phyloP scores from a whole-genome alignment of 768 basidiomycete genomes.

The Austroboletus eburneus region DNA sequence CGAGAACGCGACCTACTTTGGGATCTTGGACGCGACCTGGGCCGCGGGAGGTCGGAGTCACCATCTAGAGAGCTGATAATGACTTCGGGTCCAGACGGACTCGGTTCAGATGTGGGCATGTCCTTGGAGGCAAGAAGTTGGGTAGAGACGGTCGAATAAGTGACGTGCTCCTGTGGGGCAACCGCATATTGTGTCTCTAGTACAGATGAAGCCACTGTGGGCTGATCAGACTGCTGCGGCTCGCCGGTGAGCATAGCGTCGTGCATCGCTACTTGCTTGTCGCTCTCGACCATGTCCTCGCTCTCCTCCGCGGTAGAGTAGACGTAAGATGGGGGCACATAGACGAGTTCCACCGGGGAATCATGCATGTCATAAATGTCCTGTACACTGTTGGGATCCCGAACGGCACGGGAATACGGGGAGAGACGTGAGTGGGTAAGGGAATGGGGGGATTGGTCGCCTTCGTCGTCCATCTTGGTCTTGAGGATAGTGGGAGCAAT shows the following conservation, averaged over 20 bases:
- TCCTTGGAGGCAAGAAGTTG: conserved; percentile 15
- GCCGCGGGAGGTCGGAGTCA: conserved; percentile 29
- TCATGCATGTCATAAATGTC: conserved; percentile 30
- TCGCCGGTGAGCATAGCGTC: too few species aligned
- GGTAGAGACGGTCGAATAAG: conserved; percentile 14
- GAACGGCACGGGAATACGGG: conserved; percentile 2
- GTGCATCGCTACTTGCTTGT: conserved; percentile 14
- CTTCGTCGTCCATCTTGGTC: conserved; percentile 56
- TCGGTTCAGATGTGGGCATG: conserved; percentile 6
- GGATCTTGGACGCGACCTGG: conserved; percentile 30
- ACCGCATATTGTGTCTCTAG: background rate
- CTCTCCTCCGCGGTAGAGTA: conserved; percentile 15
- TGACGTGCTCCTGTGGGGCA: conserved; percentile 1
- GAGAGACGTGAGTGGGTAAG: conserved; percentile 11
- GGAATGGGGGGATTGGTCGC: conserved; percentile 17
- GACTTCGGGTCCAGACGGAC: conserved; percentile 25
- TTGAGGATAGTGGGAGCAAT: conserved; percentile 86
- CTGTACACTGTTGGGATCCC: background rate
- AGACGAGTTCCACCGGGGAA: conserved; percentile 66
- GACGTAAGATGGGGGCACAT: conserved; percentile 51
- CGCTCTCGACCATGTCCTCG: conserved; percentile 19
- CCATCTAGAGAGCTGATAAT: conserved; percentile 36
- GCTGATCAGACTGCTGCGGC: conserved; percentile 12
- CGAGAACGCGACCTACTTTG: conserved; percentile 39
- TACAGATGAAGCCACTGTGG: background rate